A percentile compares a stretch with the other conserved stretches of the same genome.
These are phyloP conservation scores for Quercus tomentella DNA, from an alignment of 331 rosid species.

Conservation along the genomic window DNA sequence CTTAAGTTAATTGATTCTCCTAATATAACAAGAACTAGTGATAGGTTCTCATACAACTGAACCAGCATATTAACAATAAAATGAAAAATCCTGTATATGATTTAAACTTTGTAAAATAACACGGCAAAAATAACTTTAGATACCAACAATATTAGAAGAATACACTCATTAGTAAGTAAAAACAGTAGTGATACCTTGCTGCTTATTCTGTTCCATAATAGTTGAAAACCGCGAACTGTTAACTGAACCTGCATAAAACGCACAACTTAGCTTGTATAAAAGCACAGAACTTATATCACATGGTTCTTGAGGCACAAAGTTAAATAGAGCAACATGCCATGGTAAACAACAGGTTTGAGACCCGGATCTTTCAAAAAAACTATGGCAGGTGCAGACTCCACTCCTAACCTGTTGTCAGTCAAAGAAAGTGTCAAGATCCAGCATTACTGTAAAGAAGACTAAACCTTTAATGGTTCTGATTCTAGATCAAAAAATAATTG, in stretches of 20 bases:
- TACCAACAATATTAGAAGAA: neutral
- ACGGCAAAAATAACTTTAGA: neutral
- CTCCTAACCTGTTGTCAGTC: conserved; percentile 65
- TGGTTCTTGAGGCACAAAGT: neutral
- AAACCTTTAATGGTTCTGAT: neutral
- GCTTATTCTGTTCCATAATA: conserved; percentile 73
- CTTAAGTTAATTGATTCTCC: neutral
- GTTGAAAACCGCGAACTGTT: conserved; percentile 48
- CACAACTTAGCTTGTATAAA: conserved; percentile 19
- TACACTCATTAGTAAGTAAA: neutral
- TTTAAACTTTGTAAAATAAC: neutral
- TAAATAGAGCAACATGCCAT: conserved; percentile 43
- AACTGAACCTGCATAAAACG: conserved; percentile 52
- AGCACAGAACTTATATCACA: conserved; percentile 14
- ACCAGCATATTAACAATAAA: neutral
- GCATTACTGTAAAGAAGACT: neutral
- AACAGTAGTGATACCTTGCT: conserved; percentile 50
- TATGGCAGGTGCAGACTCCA: conserved; percentile 86
- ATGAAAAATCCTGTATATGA: neutral
- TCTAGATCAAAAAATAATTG: conserved; percentile 9
- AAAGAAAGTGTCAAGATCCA: neutral
- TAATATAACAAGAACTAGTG: neutral
- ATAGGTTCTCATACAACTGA: neutral
- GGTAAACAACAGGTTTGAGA: conserved; percentile 76
- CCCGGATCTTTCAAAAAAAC: conserved; percentile 94